phyloP scores from a whole-genome alignment of 2,329 filamentous ascomycete species.

The Paramyrothecium roridum region DNA sequence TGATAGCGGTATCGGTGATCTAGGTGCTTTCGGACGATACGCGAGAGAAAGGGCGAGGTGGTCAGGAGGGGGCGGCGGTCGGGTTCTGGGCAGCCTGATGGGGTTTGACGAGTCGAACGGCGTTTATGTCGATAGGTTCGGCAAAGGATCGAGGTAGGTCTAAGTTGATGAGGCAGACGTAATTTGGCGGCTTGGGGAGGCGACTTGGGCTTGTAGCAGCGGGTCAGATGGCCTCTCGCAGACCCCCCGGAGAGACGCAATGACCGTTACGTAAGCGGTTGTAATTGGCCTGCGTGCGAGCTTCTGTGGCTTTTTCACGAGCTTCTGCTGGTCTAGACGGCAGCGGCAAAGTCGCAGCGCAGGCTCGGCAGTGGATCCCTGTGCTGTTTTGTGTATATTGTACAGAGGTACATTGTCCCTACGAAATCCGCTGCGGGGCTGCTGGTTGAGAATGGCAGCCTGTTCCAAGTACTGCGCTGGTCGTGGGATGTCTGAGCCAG shows the following conservation, averaged over 20 bases:
- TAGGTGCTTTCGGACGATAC: background rate
- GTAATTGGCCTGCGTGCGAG: background rate
- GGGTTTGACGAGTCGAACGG: background rate
- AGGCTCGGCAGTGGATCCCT: too few relatives aligned
- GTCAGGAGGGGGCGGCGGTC: background rate
- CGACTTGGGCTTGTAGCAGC: background rate
- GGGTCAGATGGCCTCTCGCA: background rate
- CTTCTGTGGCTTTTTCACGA: too few relatives aligned
- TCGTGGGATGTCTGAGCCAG: too few relatives aligned
- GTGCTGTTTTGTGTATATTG: too few relatives aligned
- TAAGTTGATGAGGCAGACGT: background rate
- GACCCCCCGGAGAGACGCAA: background rate
- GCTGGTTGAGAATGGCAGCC: too few relatives aligned
- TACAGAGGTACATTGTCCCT: too few relatives aligned
- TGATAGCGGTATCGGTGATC: background rate
- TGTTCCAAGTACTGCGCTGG: too few relatives aligned
- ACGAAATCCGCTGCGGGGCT: too few relatives aligned
- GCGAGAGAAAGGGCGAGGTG: background rate
- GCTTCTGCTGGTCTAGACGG: too few relatives aligned
- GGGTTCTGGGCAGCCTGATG: background rate
- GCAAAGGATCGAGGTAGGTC: background rate
- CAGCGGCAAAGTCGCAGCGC: too few relatives aligned
- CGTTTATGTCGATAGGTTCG: background rate
- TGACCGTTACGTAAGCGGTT: background rate
- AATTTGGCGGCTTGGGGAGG: background rate